A percentile compares a stretch with the other conserved stretches of the same genome.
These are phyloP conservation scores for Lactuca saligna DNA, from an alignment of 129 eudicot genomes.

Conservation along the genomic window DNA sequence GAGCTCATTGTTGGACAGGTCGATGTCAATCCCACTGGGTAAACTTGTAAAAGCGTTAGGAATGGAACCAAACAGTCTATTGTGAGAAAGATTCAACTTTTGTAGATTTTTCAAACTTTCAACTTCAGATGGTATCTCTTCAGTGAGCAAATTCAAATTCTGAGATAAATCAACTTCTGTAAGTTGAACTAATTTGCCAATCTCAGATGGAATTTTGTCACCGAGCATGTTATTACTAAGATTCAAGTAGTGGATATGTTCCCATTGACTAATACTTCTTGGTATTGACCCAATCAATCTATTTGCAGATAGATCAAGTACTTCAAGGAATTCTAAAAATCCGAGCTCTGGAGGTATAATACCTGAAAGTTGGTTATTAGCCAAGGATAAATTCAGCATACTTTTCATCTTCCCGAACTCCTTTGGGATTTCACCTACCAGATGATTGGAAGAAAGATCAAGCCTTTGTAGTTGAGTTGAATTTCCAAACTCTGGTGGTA, in stretches of 20 bases:
- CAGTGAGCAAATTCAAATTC: conserved; percentile 24
- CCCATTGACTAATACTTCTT: conserved; percentile 1
- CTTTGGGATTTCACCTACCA: conserved; percentile 15
- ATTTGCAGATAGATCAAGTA: not conserved
- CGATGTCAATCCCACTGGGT: not conserved
- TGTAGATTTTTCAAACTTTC: not conserved
- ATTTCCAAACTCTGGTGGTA: conserved; percentile 35
- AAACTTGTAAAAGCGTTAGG: conserved; percentile 8
- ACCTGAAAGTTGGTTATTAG: conserved; percentile 34
- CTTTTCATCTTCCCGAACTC: not conserved
- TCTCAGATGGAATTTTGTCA: conserved; percentile 8
- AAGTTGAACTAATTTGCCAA: conserved; percentile 6
- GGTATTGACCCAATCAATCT: conserved; percentile 34
- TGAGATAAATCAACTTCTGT: conserved; percentile 26
- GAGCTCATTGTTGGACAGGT: conserved; percentile 18
- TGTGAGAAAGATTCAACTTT: conserved; percentile 16
- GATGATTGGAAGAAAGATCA: conserved; percentile 29
- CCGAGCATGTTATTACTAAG: conserved; percentile 20
- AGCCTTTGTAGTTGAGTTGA: conserved; percentile 20
- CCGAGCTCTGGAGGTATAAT: conserved; percentile 38
- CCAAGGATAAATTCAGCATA: conserved; percentile 24
- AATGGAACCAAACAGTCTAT: conserved; percentile 23
- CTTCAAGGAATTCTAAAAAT: not conserved
- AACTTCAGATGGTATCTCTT: conserved; percentile 28
- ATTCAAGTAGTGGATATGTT: conserved; percentile 26